Percentiles rank a stretch among this genome's conserved stretches.
phyloP scores from a whole-genome alignment of 805 yeast species.

The Saccharomycopsis schoenii region DNA sequence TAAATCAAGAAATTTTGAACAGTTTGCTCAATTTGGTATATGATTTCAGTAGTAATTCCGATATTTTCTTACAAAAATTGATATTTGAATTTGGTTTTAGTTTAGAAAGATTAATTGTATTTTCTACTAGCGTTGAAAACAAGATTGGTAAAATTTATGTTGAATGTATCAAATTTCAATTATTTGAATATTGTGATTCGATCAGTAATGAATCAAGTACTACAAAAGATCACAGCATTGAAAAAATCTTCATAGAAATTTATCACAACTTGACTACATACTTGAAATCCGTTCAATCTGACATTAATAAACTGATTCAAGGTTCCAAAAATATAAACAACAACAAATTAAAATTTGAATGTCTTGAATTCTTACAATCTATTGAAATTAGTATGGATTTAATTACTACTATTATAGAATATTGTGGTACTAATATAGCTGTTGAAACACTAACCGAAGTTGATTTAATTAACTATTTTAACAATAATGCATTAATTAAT shows the following conservation, averaged over 20 bases:
- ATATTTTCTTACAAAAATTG: constrained; percentile 35
- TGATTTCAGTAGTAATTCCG: constrained; percentile 51
- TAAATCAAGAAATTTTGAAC: constrained; percentile 38
- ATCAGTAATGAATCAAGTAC: not conserved
- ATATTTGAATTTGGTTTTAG: constrained; percentile 20
- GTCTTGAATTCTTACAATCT: constrained; percentile 38
- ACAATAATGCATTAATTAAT: constrained; percentile 2
- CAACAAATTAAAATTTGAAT: constrained; percentile 21
- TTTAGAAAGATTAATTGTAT: constrained; percentile 20
- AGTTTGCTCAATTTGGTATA: constrained; percentile 47
- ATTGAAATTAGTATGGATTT: constrained; percentile 68
- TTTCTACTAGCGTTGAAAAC: constrained; percentile 11
- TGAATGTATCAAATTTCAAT: constrained; percentile 35
- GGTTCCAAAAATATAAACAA: not conserved
- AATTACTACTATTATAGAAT: constrained; percentile 64
- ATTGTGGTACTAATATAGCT: constrained; percentile 28
- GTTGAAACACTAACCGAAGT: constrained; percentile 16
- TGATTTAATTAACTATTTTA: constrained; percentile 17
- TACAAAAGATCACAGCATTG: constrained; percentile 1
- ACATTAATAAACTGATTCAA: not conserved
- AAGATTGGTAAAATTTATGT: constrained; percentile 30
- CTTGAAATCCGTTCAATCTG: constrained; percentile 2
- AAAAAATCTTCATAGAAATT: constrained; percentile 18
- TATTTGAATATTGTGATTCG: constrained; percentile 24
- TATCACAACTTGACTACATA: constrained; percentile 6